Evolutionary conservation across 495 filamentous ascomycete genomes (phyloP), one percentile per base, ranked within the genome.

Genomic region (Pseudoneurospora amorphoporcata): DNA sequence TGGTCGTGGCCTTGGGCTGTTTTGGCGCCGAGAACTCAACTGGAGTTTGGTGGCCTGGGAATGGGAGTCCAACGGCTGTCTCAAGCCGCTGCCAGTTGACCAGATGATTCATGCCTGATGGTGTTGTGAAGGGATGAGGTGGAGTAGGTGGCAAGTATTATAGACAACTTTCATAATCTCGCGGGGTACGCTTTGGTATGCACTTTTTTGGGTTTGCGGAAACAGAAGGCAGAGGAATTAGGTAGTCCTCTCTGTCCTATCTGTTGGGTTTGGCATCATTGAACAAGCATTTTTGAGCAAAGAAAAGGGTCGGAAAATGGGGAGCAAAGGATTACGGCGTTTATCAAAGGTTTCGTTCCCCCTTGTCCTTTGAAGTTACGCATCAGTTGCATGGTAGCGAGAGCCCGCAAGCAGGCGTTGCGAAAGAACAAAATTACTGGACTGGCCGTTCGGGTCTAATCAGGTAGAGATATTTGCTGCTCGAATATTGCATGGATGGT

Each of bases 11-110:
- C 93, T 97, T 74, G 95, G 95, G 3, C 83, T 99, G 16, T 95
- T 94, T 81, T 98, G 94, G 93, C 88, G 94, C 37, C 90, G 90
- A 70, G 94, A 98, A 81, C 82, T 98, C 73, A 99, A 99, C 81
- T 98, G 96, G 96, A 92, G 92, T 72, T 86, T 94, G 73, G 80
- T 97, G 69, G 91, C 90, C 17, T 99, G 94, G 88, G 90, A 96
- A 77, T 97, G 90, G 85, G 84, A 85, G 74, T 81, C 84, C 16
- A 61, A 75, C 72, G 82, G 82, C 53, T 74, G 72, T 14, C 39
- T 81, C 9, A 77, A 78, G 65, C 74, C 72, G n/a, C 73, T 84
- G 35, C 53, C 69, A 4, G 75, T 85, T 37, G 80, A 83, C 72
- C 72, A 75, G 17, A 77, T 79, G 32, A 73, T 81, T 9, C 84